Percentiles rank a stretch among this genome's conserved stretches.
phyloP scores from a whole-genome alignment of 345 rosid genomes.

The Hibiscus trionum region DNA sequence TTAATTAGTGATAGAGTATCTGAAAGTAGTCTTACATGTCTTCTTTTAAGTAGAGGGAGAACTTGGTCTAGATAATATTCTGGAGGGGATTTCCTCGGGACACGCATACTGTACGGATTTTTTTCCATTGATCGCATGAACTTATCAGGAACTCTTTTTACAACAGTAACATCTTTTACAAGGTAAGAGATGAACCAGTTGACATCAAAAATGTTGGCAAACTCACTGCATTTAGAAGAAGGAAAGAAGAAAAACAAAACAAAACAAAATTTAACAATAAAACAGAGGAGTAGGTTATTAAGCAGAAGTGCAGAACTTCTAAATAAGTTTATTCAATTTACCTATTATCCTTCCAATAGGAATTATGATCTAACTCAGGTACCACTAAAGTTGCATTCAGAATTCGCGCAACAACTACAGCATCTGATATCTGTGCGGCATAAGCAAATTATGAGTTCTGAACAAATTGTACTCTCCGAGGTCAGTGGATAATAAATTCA shows the following conservation, averaged over 20 bases:
- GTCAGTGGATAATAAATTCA: neutral
- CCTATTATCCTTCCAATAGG: conserved; percentile 98
- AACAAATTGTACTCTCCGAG: neutral
- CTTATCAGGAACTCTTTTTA: conserved; percentile 91
- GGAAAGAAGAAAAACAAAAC: conserved; percentile 3
- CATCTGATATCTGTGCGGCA: conserved; percentile 78
- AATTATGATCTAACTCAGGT: conserved; percentile 94
- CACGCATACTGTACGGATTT: conserved; percentile 96
- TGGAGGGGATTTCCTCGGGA: conserved; percentile 89
- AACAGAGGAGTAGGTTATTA: neutral
- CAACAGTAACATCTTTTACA: conserved; percentile 79
- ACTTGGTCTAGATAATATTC: conserved; percentile 97
- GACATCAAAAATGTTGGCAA: conserved; percentile 77
- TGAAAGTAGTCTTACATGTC: conserved; percentile 28
- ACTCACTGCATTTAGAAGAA: conserved; percentile 59
- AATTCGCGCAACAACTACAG: conserved; percentile 89
- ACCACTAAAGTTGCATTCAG: conserved; percentile 93
- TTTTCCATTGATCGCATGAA: conserved; percentile 91
- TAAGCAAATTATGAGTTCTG: conserved; percentile 12
- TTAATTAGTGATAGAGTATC: neutral
- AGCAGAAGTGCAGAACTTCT: neutral
- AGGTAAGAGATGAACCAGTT: conserved; percentile 90
- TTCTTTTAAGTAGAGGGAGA: conserved; percentile 70
- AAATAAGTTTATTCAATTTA: conserved; percentile 15
- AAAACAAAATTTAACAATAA: neutral